Conservation (phyloP, 768 basidiomycete genomes). For the Mycena vitilis region DNA sequence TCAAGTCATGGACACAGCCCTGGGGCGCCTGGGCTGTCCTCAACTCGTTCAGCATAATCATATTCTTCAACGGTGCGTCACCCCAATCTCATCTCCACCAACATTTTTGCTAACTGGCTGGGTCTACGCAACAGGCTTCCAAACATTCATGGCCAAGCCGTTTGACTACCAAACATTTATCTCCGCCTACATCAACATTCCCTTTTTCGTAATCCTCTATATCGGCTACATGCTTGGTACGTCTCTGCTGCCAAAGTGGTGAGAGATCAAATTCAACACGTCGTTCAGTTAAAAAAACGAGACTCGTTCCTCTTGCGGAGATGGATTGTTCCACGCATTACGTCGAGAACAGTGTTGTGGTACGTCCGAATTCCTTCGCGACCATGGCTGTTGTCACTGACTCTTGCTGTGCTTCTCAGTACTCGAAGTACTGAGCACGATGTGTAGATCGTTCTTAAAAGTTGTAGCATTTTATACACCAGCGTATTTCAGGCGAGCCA, state of each 20-base stretch:
- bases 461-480: no score
- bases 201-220: conserved; percentile 37
- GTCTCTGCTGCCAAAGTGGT: neutral
- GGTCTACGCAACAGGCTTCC: conserved; percentile 16
- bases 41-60: conserved; percentile 32
- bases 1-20: conserved; percentile 34
- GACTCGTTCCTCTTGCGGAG: conserved; percentile 26
- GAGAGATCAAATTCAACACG: neutral
- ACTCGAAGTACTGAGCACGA: conserved; percentile 24
- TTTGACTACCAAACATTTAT: conserved; percentile 34
- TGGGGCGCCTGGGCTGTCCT: conserved; percentile 36
- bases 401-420: conserved; percentile 3
- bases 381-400: neutral
- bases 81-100: neutral
- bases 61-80: conserved; percentile 34
- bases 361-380: conserved; percentile 1
- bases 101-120: neutral
- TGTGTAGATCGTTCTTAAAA: no score
- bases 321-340: conserved; percentile 37
- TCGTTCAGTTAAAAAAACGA: conserved; percentile 30
- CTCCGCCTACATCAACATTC: conserved; percentile 40
- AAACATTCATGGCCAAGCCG: conserved; percentile 20
- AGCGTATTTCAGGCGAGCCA: no score
- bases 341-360: conserved; percentile 34
- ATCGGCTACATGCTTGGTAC: conserved; percentile 34